Evolutionary conservation across 768 basidiomycete species (phyloP).

Genomic region (Pulveroboletus sp.): DNA sequence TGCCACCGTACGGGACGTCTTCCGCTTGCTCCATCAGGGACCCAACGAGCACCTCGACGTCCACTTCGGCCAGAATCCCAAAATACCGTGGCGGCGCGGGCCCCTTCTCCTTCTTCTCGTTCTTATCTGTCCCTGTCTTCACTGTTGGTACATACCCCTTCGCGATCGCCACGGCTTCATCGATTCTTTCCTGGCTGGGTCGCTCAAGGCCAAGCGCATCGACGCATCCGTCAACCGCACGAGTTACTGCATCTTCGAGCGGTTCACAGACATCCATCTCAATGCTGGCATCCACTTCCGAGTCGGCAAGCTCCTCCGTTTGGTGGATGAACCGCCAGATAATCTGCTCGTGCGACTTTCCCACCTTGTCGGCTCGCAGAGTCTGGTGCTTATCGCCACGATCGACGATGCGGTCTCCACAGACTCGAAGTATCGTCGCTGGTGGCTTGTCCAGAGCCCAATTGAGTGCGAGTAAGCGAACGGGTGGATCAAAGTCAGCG

Average conservation of each 20-base stretch:
- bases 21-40: conserved; percentile 34
- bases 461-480: conserved; percentile 76
- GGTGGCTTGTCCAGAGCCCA: conserved; percentile 62
- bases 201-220: conserved; percentile 47
- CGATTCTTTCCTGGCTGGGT: conserved; percentile 55
- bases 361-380: conserved; percentile 53
- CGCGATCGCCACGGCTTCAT: conserved; percentile 39
- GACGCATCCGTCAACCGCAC: conserved; percentile 57
- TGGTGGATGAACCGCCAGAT: conserved; percentile 74
- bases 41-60: conserved; percentile 49
- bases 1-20: conserved; percentile 31
- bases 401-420: conserved; percentile 63
- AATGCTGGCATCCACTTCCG: conserved; percentile 65
- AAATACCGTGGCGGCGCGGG: conserved; percentile 59
- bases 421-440: conserved; percentile 67
- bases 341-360: conserved; percentile 68
- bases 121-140: conserved; percentile 2
- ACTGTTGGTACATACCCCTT: conserved; percentile 38
- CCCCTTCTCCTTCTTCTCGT: conserved; percentile 25
- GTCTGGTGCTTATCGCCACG: conserved; percentile 88
- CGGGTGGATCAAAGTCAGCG: conserved; percentile 42
- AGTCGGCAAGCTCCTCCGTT: conserved; percentile 55
- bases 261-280: conserved; percentile 60
- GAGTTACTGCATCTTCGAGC: conserved; percentile 50
- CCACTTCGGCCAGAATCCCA: conserved; percentile 71